Conservation (phyloP, 2,329 filamentous ascomycete species). For the Apiospora koreana region DNA sequence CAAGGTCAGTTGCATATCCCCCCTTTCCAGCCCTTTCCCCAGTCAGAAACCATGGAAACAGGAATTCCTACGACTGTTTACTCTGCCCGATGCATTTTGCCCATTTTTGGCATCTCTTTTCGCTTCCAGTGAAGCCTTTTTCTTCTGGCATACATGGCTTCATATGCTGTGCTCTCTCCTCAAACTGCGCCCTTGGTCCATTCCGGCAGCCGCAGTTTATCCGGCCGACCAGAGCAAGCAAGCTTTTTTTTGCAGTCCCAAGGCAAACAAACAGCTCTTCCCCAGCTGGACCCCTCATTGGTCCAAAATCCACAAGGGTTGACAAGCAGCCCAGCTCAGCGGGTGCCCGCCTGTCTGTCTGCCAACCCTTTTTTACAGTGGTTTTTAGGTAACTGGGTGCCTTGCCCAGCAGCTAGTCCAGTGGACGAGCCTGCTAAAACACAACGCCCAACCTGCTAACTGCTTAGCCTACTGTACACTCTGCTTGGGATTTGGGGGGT, state of each 20-base stretch:
- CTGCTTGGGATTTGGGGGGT: not conserved
- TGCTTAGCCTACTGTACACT: not conserved
- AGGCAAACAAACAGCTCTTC: slow-evolving; percentile 4
- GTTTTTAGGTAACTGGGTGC: not conserved
- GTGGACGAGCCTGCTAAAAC: not conserved
- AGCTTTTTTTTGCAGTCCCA: not conserved
- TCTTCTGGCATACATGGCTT: not conserved
- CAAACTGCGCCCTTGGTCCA: slow-evolving; percentile 12
- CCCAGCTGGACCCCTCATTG: slow-evolving; percentile 1
- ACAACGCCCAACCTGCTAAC: not conserved
- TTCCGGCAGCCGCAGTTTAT: slow-evolving; percentile 14
- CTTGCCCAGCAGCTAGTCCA: not conserved
- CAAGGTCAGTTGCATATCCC: slow-evolving; percentile 11
- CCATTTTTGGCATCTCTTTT: not conserved
- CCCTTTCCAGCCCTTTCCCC: not conserved
- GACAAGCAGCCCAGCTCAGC: not conserved
- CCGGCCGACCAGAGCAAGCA: not conserved
- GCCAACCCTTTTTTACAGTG: not conserved
- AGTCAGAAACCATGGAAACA: not conserved
- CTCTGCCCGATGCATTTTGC: not conserved
- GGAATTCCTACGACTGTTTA: not conserved
- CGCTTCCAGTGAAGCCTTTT: not conserved
- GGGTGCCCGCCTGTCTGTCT: not conserved
- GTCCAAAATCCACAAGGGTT: not conserved
- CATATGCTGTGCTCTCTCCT: slow-evolving; percentile 12